phyloP scores from a whole-genome alignment of 2,329 filamentous ascomycete genomes.

The Pestalotiopsis sp. region DNA sequence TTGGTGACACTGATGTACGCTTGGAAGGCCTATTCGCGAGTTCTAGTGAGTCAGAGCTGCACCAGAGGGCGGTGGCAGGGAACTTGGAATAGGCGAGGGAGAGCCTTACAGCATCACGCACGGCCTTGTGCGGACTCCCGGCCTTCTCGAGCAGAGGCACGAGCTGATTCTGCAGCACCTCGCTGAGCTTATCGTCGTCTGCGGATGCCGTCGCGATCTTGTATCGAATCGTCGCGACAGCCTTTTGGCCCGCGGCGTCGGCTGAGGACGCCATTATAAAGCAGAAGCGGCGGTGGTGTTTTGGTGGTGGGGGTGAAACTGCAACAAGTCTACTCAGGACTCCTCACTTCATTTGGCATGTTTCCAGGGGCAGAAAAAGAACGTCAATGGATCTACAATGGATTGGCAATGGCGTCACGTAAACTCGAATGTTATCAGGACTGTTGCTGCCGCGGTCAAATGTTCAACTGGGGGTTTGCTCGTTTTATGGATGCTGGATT shows the following conservation, averaged over 20 bases:
- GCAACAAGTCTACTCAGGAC: background rate
- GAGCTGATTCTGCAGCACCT: constrained; percentile 78
- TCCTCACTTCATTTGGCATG: background rate
- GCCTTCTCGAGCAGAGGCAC: constrained; percentile 84
- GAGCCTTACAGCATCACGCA: constrained; percentile 57
- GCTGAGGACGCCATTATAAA: constrained; percentile 30
- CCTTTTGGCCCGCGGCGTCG: constrained; percentile 33
- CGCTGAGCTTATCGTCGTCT: constrained; percentile 80
- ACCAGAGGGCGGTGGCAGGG: background rate
- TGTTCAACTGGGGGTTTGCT: background rate
- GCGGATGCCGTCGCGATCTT: constrained; percentile 56
- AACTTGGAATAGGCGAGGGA: background rate
- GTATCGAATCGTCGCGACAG: constrained; percentile 36
- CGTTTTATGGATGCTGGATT: background rate
- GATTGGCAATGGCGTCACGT: background rate
- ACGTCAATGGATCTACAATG: background rate
- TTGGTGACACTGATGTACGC: constrained; percentile 56
- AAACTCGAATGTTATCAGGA: background rate
- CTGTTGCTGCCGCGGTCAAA: background rate
- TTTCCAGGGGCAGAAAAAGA: background rate
- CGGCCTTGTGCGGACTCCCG: constrained; percentile 75
- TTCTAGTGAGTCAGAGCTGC: background rate
- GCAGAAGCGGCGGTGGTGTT: background rate
- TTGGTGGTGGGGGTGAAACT: background rate
- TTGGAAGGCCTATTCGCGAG: constrained; percentile 48